Percentiles rank a stretch among this genome's conserved stretches.
Conservation (phyloP, 164 flowering plant species). For the Macadamia integrifolia region DNA sequence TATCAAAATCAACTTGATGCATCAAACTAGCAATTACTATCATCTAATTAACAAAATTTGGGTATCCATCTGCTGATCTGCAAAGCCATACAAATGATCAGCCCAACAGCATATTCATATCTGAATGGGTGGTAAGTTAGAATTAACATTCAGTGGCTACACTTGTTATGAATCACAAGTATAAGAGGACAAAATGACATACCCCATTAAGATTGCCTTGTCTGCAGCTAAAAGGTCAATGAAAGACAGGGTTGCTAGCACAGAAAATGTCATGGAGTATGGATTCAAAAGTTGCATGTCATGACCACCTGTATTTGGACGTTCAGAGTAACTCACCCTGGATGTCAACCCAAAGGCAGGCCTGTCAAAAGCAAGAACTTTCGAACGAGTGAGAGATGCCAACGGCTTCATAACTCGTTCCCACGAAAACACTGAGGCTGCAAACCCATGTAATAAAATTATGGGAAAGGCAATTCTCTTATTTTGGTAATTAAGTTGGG, state of each 20-base stretch:
- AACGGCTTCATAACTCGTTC: conserved; percentile 66
- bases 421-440: conserved; percentile 94
- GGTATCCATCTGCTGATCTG: too few relatives aligned
- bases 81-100: too few relatives aligned
- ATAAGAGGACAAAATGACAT: conserved; percentile 13
- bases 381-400: conserved; percentile 46
- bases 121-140: too few relatives aligned
- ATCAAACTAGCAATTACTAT: too few relatives aligned
- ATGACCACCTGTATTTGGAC: conserved; percentile 12
- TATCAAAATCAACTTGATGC: too few relatives aligned
- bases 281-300: conserved; percentile 55
- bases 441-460: conserved; percentile 87
- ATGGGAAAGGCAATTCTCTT: conserved; percentile 41
- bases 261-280: conserved; percentile 73
- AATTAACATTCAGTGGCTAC: too few relatives aligned
- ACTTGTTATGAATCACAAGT: too few relatives aligned
- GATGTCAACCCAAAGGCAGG: conserved; percentile 97
- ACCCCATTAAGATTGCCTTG: conserved; percentile 83
- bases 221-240: conserved; percentile 57
- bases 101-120: too few relatives aligned
- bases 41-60: too few relatives aligned
- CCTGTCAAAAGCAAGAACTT: conserved; percentile 93
- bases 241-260: conserved; percentile 72
- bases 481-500: conserved; percentile 17
- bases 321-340: conserved; percentile 27